Evolutionary conservation across 768 basidiomycete species (phyloP).

Genomic region (Trametes elegans): DNA sequence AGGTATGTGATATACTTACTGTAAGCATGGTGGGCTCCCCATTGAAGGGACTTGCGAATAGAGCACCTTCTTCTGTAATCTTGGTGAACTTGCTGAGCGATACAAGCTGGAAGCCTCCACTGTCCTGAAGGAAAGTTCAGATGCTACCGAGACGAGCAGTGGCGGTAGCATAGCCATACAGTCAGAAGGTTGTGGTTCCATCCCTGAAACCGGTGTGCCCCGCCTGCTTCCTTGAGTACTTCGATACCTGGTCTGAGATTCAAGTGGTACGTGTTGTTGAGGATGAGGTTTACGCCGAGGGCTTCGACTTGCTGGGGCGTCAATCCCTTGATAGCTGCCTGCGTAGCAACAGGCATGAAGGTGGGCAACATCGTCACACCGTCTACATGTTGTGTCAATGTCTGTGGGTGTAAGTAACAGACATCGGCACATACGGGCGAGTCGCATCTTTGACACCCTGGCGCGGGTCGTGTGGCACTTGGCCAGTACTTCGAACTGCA

Average conservation of each 20-base stretch:
- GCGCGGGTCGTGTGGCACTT: constrained; percentile 80
- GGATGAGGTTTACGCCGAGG: constrained; percentile 76
- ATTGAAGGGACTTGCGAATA: constrained; percentile 82
- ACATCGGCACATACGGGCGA: constrained; percentile 58
- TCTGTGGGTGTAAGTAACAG: constrained; percentile 2
- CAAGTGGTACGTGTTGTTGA: constrained; percentile 91
- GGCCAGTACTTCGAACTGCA: constrained; percentile 84
- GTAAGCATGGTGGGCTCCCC: constrained; percentile 89
- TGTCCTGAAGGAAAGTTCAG: constrained; percentile 51
- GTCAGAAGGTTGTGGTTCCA: constrained; percentile 87
- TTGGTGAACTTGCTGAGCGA: constrained; percentile 81
- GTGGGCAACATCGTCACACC: constrained; percentile 82
- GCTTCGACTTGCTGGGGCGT: constrained; percentile 82
- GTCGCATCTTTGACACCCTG: constrained; percentile 80
- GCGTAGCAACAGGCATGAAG: constrained; percentile 94
- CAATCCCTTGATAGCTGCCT: constrained; percentile 90
- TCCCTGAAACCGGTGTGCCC: constrained; percentile 88
- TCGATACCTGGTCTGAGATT: constrained; percentile 81
- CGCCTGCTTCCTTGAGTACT: constrained; percentile 71
- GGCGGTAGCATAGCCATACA: constrained; percentile 33
- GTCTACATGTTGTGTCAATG: constrained; percentile 42
- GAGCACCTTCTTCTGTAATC: constrained; percentile 86
- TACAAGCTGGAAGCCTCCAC: constrained; percentile 88
- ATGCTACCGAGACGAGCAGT: neutral
- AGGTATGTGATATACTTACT: constrained; percentile 38